A percentile compares a stretch with the other conserved stretches of the same genome.
These are phyloP conservation scores for Usnea hakonensis DNA, from an alignment of 495 filamentous ascomycete genomes.

Conservation along the genomic window DNA sequence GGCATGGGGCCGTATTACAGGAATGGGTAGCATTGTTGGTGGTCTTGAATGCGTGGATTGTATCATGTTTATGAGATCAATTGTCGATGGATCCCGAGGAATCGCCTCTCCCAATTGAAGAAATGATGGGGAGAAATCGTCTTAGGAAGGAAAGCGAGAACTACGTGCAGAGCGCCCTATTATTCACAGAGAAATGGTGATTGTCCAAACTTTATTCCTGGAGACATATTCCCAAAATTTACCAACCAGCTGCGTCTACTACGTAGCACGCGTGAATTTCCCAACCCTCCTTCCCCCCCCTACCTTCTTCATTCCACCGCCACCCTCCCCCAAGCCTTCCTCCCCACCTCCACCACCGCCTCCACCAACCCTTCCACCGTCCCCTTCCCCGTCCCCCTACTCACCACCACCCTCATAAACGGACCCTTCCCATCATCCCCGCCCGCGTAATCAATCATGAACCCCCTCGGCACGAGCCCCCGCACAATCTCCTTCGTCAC, in stretches of 20 bases:
- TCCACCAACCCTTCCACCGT: slow-evolving; percentile 72
- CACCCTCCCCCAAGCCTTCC: slow-evolving; percentile 29
- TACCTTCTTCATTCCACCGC: not conserved
- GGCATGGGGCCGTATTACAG: not conserved
- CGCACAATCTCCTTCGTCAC: slow-evolving; percentile 61
- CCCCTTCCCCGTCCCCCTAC: slow-evolving; percentile 59
- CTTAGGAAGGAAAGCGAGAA: not conserved
- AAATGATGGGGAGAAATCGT: no score
- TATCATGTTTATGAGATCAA: not conserved
- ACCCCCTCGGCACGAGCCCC: slow-evolving; percentile 62
- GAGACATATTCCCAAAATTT: not conserved
- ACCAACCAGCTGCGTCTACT: not conserved
- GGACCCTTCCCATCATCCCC: slow-evolving; percentile 54
- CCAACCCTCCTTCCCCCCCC: not conserved
- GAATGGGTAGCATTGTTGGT: not conserved
- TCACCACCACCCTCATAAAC: slow-evolving; percentile 87
- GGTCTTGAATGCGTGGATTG: not conserved
- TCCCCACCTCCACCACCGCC: slow-evolving; percentile 61
- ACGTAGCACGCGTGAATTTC: not conserved
- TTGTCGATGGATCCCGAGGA: not conserved
- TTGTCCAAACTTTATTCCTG: not conserved
- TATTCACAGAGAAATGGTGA: not conserved
- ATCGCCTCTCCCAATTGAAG: not conserved
- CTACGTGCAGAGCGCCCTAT: not conserved
- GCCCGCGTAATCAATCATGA: slow-evolving; percentile 92